Evolutionary conservation across 176 grass and related monocot species (phyloP), one percentile per base, ranked within the genome.

Genomic region (Secale cereale): DNA sequence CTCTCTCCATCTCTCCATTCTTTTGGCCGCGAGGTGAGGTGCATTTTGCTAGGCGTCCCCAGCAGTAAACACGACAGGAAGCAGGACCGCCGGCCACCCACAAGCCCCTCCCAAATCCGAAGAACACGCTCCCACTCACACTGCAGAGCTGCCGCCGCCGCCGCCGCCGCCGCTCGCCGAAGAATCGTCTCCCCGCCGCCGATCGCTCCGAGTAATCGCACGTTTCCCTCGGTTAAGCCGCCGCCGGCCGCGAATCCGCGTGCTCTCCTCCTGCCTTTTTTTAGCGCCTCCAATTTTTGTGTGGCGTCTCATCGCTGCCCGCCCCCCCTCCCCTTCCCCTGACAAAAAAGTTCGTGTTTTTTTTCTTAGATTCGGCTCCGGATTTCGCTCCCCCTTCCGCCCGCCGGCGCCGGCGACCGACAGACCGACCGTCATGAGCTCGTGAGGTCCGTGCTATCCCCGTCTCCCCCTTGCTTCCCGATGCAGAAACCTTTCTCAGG

Each of bases 221-320:
- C 45, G 73, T 76, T 76, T 22, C 73, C 73, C 73, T 54, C 73
- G 16, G 22, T 7, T 31, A 76, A 22, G 6, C 73, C 26, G 72
- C 46, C 32, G 27, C 7, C 12, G 14, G 72, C 28, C 56, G 5
- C n/a, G n/a, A 23, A 16, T 29, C 57, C 59, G 33, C 54, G 52
- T 78, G 30, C 54, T 36, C 11, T 17, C 26, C 19, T 12, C 8
- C 20, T 15, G 10, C 29, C 23, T 57, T 56, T 81, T 19, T 77
- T 85, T 85, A 85, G 28, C 59, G 59, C 82, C 70, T 74, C 71
- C 71, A 74, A 74, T 50, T 74, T 50, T 74, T 74, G 71, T 48
- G 71, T 74, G 71, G 71, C 59, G 82, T 30, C 59, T 22, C 64
- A 4, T 77, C 74, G 71, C 70, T 62, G 71, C 41, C 72, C 72